Evolutionary conservation across 805 yeast genomes (phyloP).

Genomic region (Starmerella khaoyaiensis): DNA sequence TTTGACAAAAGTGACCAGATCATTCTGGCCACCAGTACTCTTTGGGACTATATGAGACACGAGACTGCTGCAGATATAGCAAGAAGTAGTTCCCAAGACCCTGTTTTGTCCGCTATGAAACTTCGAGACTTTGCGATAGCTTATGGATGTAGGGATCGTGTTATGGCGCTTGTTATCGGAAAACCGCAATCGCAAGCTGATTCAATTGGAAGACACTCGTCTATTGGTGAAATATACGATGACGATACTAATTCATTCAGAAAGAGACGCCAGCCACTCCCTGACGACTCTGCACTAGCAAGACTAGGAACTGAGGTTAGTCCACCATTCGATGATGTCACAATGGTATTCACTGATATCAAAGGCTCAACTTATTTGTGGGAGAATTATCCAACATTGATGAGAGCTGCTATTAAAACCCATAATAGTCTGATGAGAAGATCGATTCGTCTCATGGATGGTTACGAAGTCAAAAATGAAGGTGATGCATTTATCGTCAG

Average conservation of each 20-base stretch:
- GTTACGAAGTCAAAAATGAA: slow-evolving; percentile 97
- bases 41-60: slow-evolving; percentile 75
- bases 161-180: slow-evolving; percentile 57
- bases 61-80: slow-evolving; percentile 86
- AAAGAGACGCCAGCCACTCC: slow-evolving; percentile 37
- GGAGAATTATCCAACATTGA: slow-evolving; percentile 81
- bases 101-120: slow-evolving; percentile 84
- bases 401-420: slow-evolving; percentile 91
- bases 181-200: slow-evolving; percentile 4
- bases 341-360: slow-evolving; percentile 95
- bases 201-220: slow-evolving; percentile 2
- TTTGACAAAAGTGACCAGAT: slow-evolving; percentile 63
- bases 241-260: slow-evolving; percentile 16
- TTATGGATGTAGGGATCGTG: slow-evolving; percentile 75
- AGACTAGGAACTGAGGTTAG: slow-evolving; percentile 72
- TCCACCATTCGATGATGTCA: slow-evolving; percentile 89
- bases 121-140: slow-evolving; percentile 88
- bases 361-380: slow-evolving; percentile 85
- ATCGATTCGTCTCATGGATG: slow-evolving; percentile 82
- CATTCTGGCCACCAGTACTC: slow-evolving; percentile 65
- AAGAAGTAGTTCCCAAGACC: slow-evolving; percentile 59
- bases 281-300: slow-evolving; percentile 67
- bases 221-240: slow-evolving; percentile 7
- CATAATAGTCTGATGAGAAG: slow-evolving; percentile 93
- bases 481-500: slow-evolving; percentile 99